phyloP scores from a whole-genome alignment of 805 yeast genomes.

The Maudiozyma turicensis region DNA sequence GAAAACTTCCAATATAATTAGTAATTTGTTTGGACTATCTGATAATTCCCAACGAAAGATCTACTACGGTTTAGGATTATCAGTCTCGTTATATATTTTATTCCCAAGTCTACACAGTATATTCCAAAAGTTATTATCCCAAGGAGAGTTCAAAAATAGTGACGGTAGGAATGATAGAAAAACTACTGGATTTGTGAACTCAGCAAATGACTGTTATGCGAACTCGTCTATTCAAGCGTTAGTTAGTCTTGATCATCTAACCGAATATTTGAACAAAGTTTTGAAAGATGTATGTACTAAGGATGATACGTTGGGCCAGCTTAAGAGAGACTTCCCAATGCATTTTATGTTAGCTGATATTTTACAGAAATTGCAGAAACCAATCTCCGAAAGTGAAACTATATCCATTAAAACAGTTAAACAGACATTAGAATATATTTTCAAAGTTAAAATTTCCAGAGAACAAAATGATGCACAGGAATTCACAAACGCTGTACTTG shows the following conservation, averaged over 20 bases:
- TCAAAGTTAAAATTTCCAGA: constrained; percentile 63
- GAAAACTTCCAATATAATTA: no score
- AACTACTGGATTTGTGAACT: constrained; percentile 76
- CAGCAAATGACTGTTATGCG: constrained; percentile 86
- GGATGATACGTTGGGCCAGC: not conserved
- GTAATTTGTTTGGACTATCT: no score
- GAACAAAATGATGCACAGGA: constrained; percentile 96
- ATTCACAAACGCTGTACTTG: constrained; percentile 68
- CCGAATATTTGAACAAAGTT: constrained; percentile 39
- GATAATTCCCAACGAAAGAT: no score
- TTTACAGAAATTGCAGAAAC: constrained; percentile 50
- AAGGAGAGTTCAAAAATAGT: not conserved
- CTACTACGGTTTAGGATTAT: not conserved
- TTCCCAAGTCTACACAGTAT: not conserved
- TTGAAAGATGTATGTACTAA: not conserved
- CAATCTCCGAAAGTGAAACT: constrained; percentile 42
- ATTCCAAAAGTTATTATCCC: not conserved
- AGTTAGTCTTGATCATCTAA: constrained; percentile 49
- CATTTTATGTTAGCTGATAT: constrained; percentile 49
- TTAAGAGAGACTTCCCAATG: constrained; percentile 29
- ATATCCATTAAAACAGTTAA: constrained; percentile 74
- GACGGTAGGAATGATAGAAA: constrained; percentile 53
- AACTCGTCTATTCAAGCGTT: constrained; percentile 80
- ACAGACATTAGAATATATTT: constrained; percentile 60
- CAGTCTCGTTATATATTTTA: not conserved